phyloP scores from a whole-genome alignment of 371 early-diverging fungal genomes.

The Umbelopsis sp. region DNA sequence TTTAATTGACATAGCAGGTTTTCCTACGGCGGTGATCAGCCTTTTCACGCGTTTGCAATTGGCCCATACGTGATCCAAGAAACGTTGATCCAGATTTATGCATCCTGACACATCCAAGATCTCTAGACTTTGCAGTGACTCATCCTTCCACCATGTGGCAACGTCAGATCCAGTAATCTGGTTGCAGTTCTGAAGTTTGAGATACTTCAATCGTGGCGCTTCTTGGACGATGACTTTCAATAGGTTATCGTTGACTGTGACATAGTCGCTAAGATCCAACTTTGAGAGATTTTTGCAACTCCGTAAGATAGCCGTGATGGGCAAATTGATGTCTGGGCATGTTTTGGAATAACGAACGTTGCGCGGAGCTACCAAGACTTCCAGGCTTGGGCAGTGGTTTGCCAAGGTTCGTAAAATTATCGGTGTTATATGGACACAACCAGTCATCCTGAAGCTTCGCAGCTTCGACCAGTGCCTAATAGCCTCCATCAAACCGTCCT shows the following conservation, averaged over 20 bases:
- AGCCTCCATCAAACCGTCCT: conserved; percentile 6
- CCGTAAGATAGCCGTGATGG: background rate
- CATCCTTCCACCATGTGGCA: background rate
- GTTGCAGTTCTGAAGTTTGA: conserved; percentile 10
- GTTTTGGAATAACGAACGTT: conserved; percentile 14
- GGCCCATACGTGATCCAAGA: background rate
- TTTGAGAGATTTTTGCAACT: background rate
- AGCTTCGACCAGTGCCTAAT: conserved; percentile 9
- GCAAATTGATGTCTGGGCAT: background rate
- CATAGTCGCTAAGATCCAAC: conserved; percentile 15
- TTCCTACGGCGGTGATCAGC: background rate
- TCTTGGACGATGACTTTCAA: background rate
- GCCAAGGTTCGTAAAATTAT: background rate
- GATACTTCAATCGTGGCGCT: background rate
- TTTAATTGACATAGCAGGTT: background rate
- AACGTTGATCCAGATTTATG: background rate
- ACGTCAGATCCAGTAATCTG: background rate
- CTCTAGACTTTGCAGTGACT: background rate
- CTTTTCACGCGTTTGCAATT: background rate
- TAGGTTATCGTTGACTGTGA: background rate
- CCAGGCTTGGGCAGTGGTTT: background rate
- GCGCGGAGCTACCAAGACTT: background rate
- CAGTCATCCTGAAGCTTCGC: background rate
- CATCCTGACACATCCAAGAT: conserved; percentile 5
- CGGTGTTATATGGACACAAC: conserved; percentile 7